phyloP scores from a whole-genome alignment of 306 rosid genomes.

The Gastrolobium bilobum region DNA sequence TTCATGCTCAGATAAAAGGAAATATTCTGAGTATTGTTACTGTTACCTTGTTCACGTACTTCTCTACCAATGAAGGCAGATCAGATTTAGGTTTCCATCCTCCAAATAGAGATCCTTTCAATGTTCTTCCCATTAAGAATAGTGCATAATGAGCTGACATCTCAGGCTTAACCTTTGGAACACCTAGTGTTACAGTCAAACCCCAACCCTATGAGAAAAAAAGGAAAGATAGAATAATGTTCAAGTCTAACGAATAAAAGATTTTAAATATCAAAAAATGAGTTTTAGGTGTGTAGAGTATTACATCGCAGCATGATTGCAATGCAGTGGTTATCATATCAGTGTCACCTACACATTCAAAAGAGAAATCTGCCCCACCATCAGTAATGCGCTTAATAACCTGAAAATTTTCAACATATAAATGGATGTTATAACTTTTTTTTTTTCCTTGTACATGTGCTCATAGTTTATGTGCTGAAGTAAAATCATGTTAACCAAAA shows the following conservation, averaged over 20 bases:
- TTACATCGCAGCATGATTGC: constrained; percentile 95
- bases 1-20: constrained; percentile 19
- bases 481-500: constrained; percentile 24
- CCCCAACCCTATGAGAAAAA: constrained; percentile 84
- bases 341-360: constrained; percentile 94
- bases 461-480: constrained; percentile 15
- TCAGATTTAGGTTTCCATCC: constrained; percentile 99
- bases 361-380: constrained; percentile 98
- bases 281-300: constrained; percentile 36
- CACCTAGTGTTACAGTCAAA: constrained; percentile 91
- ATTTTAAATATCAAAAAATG: constrained; percentile 14
- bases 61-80: constrained; percentile 87
- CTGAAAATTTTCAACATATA: constrained; percentile 58
- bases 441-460: neutral
- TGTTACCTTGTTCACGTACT: constrained; percentile 81
- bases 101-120: constrained; percentile 90
- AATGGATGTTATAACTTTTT: constrained; percentile 1
- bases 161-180: constrained; percentile 87
- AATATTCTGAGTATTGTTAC: neutral
- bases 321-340: constrained; percentile 88
- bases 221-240: constrained; percentile 27
- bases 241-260: constrained; percentile 27
- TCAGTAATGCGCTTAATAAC: constrained; percentile 77
- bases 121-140: constrained; percentile 81
- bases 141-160: constrained; percentile 83